These are phyloP conservation scores for Kandelia obovata DNA, from an alignment of 345 rosid genomes.

Conservation along the genomic window DNA sequence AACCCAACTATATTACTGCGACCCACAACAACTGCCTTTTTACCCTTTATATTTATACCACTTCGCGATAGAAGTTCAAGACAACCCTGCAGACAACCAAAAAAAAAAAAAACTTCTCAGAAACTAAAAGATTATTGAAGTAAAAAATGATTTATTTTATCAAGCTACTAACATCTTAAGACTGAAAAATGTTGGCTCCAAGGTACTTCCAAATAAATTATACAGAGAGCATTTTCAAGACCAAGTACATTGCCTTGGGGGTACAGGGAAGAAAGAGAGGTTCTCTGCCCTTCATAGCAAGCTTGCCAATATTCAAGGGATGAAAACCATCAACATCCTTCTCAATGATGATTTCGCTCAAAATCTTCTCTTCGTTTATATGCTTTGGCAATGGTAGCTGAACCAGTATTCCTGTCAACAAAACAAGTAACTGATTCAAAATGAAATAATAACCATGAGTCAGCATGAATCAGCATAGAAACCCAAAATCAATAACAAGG, in stretches of 20 bases:
- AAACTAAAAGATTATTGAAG: neutral
- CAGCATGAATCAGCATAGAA: no score
- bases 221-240: neutral
- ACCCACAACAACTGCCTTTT: constrained; percentile 81
- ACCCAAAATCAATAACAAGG: no score
- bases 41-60: constrained; percentile 64
- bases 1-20: constrained; percentile 92
- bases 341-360: constrained; percentile 65
- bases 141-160: neutral
- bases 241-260: constrained; percentile 59
- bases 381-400: constrained; percentile 90
- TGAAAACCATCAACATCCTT: constrained; percentile 98
- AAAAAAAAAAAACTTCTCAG: neutral
- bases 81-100: constrained; percentile 56
- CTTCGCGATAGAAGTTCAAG: constrained; percentile 78
- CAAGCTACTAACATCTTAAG: neutral
- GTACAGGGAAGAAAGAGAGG: constrained; percentile 93
- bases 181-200: neutral
- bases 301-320: constrained; percentile 90
- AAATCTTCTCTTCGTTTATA: constrained; percentile 77
- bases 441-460: neutral
- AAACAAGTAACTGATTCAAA: constrained; percentile 1
- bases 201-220: neutral
- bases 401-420: constrained; percentile 71
- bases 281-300: constrained; percentile 96